Evolutionary conservation across 257 asterid species (phyloP), one percentile per base, ranked within the genome.

Genomic region (Solanum sitiens): DNA sequence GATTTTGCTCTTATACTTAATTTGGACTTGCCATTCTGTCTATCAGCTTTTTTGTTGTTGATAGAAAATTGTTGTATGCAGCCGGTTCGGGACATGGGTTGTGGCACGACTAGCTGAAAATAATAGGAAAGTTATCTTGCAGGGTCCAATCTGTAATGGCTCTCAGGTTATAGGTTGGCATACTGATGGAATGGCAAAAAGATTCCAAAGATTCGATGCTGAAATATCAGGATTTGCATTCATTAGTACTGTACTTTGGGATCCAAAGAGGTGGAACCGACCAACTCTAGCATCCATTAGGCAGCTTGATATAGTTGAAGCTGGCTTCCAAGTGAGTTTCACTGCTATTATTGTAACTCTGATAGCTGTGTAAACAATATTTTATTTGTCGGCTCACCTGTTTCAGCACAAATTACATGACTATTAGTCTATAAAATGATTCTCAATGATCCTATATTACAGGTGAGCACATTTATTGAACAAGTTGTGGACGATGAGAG

Each of bases 401-500:
- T 79, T 25, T n/a, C 40, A 27, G 8, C 65, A 25, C 25, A 42
- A 23, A 27, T 13, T 39, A 76, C 83, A 76, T 76, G 23, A 42
- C 15, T 76, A 42, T 13, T 40, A 6, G 42, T 70, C 44, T 71
- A 32, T 71, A 33, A 73, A 9, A 35, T 73, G 27, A 35, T 35
- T 72, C 45, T 72, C 47, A 20, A 73, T 35, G 82, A 73, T 37
- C 82, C 16, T 37, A 11, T 73, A 73, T 90, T 92, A 89, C 91
- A 94, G 98, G 95, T 92, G 23, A 95, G 95, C 87, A 20, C 89
- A 65, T 94, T 95, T 86, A 91, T 95, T 6, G 94, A 92, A 91
- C 98, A 94, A 87, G 56, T 95, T 76, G 98, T 94, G 91, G 94
- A 94, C 87, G 98, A 94, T 47, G 97, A 94, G 89, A 93, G 95